These are phyloP conservation scores for Berberis thunbergii DNA, from an alignment of 164 flowering plant species.

Conservation along the genomic window DNA sequence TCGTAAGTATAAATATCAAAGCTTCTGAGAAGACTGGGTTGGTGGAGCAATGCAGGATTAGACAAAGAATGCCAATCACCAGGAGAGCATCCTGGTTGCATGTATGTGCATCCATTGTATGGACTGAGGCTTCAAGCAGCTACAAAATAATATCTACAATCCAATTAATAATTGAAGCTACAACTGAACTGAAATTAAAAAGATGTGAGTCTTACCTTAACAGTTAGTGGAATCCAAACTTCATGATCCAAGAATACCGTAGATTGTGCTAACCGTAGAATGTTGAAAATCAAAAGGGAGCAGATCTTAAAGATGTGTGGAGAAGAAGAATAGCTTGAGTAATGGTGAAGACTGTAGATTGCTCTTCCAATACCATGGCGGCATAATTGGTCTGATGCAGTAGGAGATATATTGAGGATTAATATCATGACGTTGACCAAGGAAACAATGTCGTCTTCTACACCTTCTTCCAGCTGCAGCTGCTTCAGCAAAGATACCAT, in stretches of 20 bases:
- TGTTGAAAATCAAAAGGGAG: constrained; percentile 36
- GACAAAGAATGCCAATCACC: constrained; percentile 44
- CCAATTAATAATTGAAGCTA: constrained; percentile 6
- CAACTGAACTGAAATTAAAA: background rate
- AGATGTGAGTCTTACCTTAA: constrained; percentile 44
- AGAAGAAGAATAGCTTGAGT: constrained; percentile 24
- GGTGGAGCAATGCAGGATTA: constrained; percentile 65
- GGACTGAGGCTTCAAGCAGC: constrained; percentile 44
- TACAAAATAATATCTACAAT: constrained; percentile 22
- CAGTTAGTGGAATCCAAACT: constrained; percentile 51
- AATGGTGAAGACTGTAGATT: constrained; percentile 28
- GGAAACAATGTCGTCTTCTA: constrained; percentile 37
- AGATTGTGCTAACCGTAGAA: constrained; percentile 41
- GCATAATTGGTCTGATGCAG: constrained; percentile 62
- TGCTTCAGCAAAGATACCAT: constrained; percentile 47
- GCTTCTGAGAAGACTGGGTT: constrained; percentile 46
- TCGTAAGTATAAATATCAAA: constrained; percentile 54
- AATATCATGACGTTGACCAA: constrained; percentile 35
- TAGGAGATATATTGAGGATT: constrained; percentile 43
- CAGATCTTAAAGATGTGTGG: constrained; percentile 21
- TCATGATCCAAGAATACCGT: constrained; percentile 43
- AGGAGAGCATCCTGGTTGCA: constrained; percentile 42
- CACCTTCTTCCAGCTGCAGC: constrained; percentile 38
- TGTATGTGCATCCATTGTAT: constrained; percentile 19
- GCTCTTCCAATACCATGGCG: constrained; percentile 50